A percentile compares a stretch with the other conserved stretches of the same genome.
These are phyloP conservation scores for Crithidia acanthocephali DNA, from an alignment of 208 protist species.

Conservation along the genomic window DNA sequence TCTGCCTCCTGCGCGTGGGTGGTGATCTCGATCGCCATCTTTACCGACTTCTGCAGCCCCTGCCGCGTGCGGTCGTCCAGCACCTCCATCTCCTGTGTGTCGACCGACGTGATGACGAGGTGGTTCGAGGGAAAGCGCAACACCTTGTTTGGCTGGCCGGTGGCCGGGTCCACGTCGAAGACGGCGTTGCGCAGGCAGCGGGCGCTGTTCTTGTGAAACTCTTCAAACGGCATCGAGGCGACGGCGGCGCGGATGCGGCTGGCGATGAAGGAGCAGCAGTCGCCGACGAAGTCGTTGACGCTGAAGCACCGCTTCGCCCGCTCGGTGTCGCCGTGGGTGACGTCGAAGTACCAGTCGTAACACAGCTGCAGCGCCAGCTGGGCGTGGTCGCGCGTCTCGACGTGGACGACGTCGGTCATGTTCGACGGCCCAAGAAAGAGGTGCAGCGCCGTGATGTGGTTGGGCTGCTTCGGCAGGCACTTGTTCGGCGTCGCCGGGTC, in stretches of 20 bases:
- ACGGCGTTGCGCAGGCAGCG: conserved; percentile 69
- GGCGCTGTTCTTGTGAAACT: conserved; percentile 87
- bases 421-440: conserved; percentile 95
- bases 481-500: conserved; percentile 80
- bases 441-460: conserved; percentile 77
- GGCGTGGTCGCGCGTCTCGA: conserved; percentile 91
- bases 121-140: conserved; percentile 92
- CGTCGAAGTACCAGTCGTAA: conserved; percentile 93
- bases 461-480: conserved; percentile 74
- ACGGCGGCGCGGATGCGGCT: conserved; percentile 83
- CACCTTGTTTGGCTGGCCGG: conserved; percentile 44
- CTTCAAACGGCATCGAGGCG: conserved; percentile 81
- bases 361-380: conserved; percentile 83
- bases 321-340: conserved; percentile 52
- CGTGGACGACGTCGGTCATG: conserved; percentile 94
- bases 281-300: conserved; percentile 87
- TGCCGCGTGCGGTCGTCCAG: conserved; percentile 95
- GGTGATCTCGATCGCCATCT: conserved; percentile 97
- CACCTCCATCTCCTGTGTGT: conserved; percentile 95
- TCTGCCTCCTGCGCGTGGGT: conserved; percentile 95
- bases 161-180: conserved; percentile 80
- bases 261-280: conserved; percentile 87
- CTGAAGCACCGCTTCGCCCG: conserved; percentile 75
- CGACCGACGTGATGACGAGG: conserved; percentile 95
- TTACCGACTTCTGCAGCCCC: conserved; percentile 95